phyloP scores from a whole-genome alignment of 257 asterid genomes.

The Solanum sejunctum region DNA sequence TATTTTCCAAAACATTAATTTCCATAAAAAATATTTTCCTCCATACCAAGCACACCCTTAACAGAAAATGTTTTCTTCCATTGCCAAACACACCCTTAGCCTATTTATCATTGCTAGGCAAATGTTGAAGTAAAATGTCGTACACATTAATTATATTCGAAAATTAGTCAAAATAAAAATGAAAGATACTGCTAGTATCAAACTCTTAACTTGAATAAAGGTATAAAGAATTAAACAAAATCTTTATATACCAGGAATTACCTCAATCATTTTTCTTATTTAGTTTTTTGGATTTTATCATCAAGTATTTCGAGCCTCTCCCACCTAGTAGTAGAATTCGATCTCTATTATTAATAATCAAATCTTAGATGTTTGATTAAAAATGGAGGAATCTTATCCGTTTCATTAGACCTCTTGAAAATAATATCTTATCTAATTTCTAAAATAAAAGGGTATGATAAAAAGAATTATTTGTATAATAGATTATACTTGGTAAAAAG shows the following conservation, averaged over 20 bases:
- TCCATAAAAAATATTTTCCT: too few species aligned
- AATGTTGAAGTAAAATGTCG: not conserved
- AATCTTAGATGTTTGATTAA: not conserved
- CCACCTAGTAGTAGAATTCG: too few species aligned
- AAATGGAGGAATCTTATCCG: not conserved
- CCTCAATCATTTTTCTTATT: not conserved
- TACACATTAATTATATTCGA: not conserved
- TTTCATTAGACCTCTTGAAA: not conserved
- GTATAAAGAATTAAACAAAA: not conserved
- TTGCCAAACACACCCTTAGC: not conserved
- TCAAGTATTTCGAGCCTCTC: not conserved
- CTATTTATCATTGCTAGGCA: not conserved
- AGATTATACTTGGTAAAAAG: not conserved
- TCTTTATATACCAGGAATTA: not conserved
- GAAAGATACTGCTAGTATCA: not conserved
- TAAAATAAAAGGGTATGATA: not conserved
- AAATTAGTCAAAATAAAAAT: not conserved
- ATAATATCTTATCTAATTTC: not conserved
- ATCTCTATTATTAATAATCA: not conserved
- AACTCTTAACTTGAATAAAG: not conserved
- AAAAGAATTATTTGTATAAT: not conserved
- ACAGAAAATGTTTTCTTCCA: too few species aligned
- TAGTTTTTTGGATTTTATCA: not conserved
- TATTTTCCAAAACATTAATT: too few species aligned
- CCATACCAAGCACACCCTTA: too few species aligned